Conservation (phyloP, 148 eudicot genomes). For the Beta vulgaris region DNA sequence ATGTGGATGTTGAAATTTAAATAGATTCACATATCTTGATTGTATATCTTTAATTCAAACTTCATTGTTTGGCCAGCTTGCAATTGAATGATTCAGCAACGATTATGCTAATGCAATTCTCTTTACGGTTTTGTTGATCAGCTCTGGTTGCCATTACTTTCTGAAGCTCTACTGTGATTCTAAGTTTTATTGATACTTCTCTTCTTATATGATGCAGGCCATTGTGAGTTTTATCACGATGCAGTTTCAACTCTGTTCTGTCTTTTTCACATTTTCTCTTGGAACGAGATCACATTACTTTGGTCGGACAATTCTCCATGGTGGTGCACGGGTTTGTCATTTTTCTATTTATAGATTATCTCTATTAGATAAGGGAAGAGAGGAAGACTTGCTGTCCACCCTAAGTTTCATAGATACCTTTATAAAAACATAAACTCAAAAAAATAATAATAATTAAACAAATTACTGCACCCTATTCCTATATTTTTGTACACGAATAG, state of each 20-base stretch:
- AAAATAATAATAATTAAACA: too few species aligned
- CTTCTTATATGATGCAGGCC: slow-evolving; percentile 56
- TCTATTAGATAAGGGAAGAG: too few species aligned
- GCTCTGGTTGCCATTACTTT: slow-evolving; percentile 12
- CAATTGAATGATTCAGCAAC: not conserved
- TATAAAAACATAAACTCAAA: too few species aligned
- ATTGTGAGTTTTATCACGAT: slow-evolving; percentile 90
- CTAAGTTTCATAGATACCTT: too few species aligned
- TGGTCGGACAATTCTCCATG: slow-evolving; percentile 98
- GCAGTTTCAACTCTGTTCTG: slow-evolving; percentile 93
- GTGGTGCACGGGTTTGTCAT: slow-evolving; percentile 84
- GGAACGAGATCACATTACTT: slow-evolving; percentile 97
- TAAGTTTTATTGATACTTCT: not conserved
- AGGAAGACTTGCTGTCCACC: too few species aligned
- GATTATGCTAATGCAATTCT: not conserved
- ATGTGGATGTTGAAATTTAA: not conserved
- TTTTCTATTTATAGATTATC: too few species aligned
- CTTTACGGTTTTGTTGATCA: not conserved
- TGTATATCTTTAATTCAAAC: not conserved
- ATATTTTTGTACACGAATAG: too few species aligned
- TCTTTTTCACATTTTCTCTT: slow-evolving; percentile 95
- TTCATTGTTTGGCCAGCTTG: not conserved
- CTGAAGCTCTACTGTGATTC: not conserved
- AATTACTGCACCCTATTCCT: too few species aligned
- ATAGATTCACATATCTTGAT: not conserved